These are phyloP conservation scores for Anthracocystis walkeri DNA, from an alignment of 1,284 basidiomycete species.

Conservation along the genomic window DNA sequence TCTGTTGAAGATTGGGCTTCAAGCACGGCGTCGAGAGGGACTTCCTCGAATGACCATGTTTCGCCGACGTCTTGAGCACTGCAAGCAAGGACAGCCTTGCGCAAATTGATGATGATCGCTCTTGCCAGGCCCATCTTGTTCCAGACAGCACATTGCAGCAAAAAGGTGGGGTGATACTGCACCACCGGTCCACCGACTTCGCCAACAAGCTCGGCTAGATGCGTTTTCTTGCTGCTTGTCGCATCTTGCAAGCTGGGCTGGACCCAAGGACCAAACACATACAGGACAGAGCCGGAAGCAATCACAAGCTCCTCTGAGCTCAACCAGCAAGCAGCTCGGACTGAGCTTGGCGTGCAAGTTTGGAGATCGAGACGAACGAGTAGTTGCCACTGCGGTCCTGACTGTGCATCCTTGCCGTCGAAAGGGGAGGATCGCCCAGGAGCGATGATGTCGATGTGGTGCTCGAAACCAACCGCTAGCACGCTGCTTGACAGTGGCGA, in stretches of 20 bases:
- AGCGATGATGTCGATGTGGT: constrained; percentile 35
- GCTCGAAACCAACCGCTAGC: constrained; percentile 34
- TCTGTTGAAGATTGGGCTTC: neutral
- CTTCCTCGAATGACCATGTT: constrained; percentile 37
- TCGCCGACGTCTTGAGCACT: constrained; percentile 21
- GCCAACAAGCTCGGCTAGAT: constrained; percentile 41
- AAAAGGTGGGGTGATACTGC: constrained; percentile 49
- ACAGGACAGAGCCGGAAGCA: constrained; percentile 39
- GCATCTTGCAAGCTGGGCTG: neutral
- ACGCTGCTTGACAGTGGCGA: constrained; percentile 20
- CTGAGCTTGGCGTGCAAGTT: constrained; percentile 31
- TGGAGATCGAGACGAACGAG: constrained; percentile 24
- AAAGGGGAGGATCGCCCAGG: constrained; percentile 15
- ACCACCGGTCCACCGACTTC: constrained; percentile 41
- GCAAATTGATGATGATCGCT: constrained; percentile 37
- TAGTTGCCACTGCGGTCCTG: constrained; percentile 19
- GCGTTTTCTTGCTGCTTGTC: neutral
- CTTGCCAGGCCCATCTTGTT: constrained; percentile 38
- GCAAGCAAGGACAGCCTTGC: constrained; percentile 24
- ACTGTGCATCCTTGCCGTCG: neutral
- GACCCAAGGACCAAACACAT: constrained; percentile 34
- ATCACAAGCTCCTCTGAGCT: constrained; percentile 32
- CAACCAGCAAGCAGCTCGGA: constrained; percentile 41
- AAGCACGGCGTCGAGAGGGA: constrained; percentile 24
- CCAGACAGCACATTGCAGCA: constrained; percentile 50